These are phyloP conservation scores for Solanum tacnaense DNA, from an alignment of 257 asterid species.

Conservation along the genomic window DNA sequence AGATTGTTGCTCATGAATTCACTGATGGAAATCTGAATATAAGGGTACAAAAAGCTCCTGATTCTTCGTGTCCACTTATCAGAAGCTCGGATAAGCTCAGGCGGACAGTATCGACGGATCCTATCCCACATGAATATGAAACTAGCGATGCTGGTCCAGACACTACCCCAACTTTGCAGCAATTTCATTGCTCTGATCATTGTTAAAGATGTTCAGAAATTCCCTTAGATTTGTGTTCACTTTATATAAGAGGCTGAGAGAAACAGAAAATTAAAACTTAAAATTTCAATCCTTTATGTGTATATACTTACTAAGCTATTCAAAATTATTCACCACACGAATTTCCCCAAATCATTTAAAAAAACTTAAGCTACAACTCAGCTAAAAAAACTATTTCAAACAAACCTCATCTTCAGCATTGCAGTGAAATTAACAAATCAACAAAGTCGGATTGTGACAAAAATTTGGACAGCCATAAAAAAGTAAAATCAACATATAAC, in stretches of 20 bases:
- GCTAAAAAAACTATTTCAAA: too few relatives aligned
- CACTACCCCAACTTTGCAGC: slow-evolving; percentile 20
- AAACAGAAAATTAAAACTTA: too few relatives aligned
- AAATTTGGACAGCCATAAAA: neutral
- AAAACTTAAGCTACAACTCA: too few relatives aligned
- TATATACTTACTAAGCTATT: too few relatives aligned
- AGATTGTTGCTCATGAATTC: slow-evolving; percentile 31
- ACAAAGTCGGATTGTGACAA: neutral
- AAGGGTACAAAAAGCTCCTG: slow-evolving; percentile 24
- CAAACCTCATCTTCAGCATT: too few relatives aligned
- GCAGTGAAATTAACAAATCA: neutral
- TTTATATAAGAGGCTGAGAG: neutral
- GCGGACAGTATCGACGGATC: slow-evolving; percentile 31
- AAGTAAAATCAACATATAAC: too few relatives aligned
- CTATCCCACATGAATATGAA: slow-evolving; percentile 34
- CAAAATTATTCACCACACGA: too few relatives aligned
- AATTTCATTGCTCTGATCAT: neutral
- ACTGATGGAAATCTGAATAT: slow-evolving; percentile 29
- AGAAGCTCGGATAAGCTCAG: slow-evolving; percentile 14
- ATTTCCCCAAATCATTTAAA: too few relatives aligned
- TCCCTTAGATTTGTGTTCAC: neutral
- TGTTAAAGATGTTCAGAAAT: neutral
- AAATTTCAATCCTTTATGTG: too few relatives aligned
- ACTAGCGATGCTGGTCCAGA: slow-evolving; percentile 19
- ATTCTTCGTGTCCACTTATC: slow-evolving; percentile 5